Percentiles rank a stretch among this genome's conserved stretches.
Evolutionary conservation across 305 asterid genomes (phyloP).

Genomic region (Solanum hybrid): DNA sequence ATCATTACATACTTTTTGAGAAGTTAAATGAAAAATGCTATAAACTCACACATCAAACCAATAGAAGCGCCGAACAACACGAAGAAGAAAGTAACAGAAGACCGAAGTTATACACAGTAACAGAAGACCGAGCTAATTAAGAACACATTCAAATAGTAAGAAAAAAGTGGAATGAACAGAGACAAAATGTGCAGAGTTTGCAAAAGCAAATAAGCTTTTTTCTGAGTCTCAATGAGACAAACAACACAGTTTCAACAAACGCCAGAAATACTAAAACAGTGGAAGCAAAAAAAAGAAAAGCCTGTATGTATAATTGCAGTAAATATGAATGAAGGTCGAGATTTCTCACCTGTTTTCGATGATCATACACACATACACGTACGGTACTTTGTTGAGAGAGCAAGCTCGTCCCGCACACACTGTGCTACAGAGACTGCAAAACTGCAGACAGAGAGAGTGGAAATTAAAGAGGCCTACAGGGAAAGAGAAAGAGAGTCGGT

Average conservation of each 20-base stretch:
- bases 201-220: background rate
- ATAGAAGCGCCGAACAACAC: background rate
- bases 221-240: background rate
- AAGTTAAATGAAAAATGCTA: background rate
- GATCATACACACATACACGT: background rate
- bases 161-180: background rate
- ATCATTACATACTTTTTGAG: background rate
- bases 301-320: background rate
- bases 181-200: background rate
- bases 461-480: background rate
- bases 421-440: background rate
- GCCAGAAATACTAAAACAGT: background rate
- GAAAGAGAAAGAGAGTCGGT: background rate
- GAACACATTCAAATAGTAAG: background rate
- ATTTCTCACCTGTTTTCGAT: background rate
- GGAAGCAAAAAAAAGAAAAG: background rate
- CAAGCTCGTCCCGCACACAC: background rate
- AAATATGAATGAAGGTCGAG: background rate
- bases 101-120: background rate
- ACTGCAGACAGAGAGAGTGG: constrained; percentile 3
- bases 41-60: background rate
- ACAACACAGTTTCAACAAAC: background rate
- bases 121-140: background rate
- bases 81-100: background rate
- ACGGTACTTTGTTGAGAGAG: background rate